Evolutionary conservation across 805 yeast genomes (phyloP), one percentile per base, ranked within the genome.

Genomic region (Priceomyces haplophilus): DNA sequence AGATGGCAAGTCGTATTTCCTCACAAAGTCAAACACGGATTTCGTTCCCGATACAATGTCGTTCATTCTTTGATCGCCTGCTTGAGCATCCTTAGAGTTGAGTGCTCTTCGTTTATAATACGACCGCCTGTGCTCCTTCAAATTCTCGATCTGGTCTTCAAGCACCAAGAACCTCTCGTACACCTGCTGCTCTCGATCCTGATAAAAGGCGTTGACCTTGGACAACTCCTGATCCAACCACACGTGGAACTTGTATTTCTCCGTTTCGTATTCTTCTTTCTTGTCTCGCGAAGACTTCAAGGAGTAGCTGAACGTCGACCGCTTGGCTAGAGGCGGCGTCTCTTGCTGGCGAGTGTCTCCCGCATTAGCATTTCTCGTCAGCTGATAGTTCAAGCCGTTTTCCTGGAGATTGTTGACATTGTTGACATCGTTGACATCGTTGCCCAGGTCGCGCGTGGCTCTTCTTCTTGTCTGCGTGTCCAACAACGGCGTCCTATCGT

Each of bases 141-240:
- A 57, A 51, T 82, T 83, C 43, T 73, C 74, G 34, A 88, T 57
- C 59, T 88, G 96, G 50, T 79, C 85, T 55, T 84, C 85, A 17
- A 88, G 55, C 3, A 82, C 54, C 10, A 80, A 59, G 50, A 75
- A 83, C 44, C 91, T 67, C 43, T 77, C 78, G 34, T 79, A 69
- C 1, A 78, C 79, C 18, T 78, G 83, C 21, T 70, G 67, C 52
- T 86, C 95, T 49, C 74, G 79, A 23, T 73, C 78, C 34, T 58
- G 67, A 58, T 76, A 88, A 54, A 88, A 88, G 0, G 25, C 37
- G 30, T 85, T 80, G 7, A 87, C 82, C 58, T 80, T 84, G 3
- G 40, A 48, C 19, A 83, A 65, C 57, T 88, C 84, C 0, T 51
- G 41, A 42, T 85, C 83, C 4, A 88, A 71, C 95, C 95, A 88